Evolutionary conservation across 768 basidiomycete genomes (phyloP).

Genomic region (Tricholoma matsutake): DNA sequence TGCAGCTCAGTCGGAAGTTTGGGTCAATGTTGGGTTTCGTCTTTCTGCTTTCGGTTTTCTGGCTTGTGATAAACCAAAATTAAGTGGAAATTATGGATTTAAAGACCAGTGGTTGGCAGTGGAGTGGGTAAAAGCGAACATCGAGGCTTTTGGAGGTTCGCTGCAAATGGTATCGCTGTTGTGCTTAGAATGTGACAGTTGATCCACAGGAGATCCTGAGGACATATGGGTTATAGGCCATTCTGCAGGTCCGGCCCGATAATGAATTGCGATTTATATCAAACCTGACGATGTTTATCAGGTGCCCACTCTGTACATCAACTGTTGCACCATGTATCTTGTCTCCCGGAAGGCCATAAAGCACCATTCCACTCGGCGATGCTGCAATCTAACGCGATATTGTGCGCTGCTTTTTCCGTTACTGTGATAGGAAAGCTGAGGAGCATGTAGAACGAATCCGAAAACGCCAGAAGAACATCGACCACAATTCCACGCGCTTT

Average conservation of each 20-base stretch:
- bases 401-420: conserved; percentile 37
- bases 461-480: conserved; percentile 57
- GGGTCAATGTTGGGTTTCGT: conserved; percentile 77
- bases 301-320: conserved; percentile 77
- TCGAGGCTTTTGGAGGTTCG: conserved; percentile 65
- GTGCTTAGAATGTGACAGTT: not conserved
- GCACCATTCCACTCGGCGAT: conserved; percentile 68
- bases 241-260: conserved; percentile 56
- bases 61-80: conserved; percentile 54
- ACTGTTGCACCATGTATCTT: conserved; percentile 68
- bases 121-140: conserved; percentile 70
- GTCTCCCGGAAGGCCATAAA: conserved; percentile 49
- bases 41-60: conserved; percentile 77
- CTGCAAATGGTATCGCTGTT: not conserved
- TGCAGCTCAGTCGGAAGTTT: conserved; percentile 62
- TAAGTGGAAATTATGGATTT: conserved; percentile 79
- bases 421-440: not conserved
- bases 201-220: conserved; percentile 50
- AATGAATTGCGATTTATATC: not conserved
- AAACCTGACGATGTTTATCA: conserved; percentile 18
- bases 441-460: conserved; percentile 42
- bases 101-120: conserved; percentile 81
- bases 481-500: conserved; percentile 63
- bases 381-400: conserved; percentile 73
- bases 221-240: conserved; percentile 64